A percentile compares a stretch with the other conserved stretches of the same genome.
phyloP scores from a whole-genome alignment of 2,329 filamentous ascomycete genomes.

The Colletotrichum euphorbiae region DNA sequence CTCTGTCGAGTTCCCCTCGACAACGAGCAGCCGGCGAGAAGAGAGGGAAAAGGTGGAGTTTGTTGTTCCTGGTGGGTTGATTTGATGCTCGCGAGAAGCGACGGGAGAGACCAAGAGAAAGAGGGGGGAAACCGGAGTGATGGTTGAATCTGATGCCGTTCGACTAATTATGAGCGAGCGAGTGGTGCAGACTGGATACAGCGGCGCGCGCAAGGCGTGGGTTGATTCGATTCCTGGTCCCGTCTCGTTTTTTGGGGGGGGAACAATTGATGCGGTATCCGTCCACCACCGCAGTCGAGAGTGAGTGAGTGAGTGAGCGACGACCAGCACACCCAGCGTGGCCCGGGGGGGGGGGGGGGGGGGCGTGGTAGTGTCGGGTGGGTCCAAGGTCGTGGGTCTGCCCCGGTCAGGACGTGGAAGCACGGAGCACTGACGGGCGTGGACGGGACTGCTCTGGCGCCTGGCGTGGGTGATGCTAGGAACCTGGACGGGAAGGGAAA shows the following conservation, averaged over 20 bases:
- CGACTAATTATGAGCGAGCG: conserved; percentile 22
- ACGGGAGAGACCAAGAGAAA: background rate
- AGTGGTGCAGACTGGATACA: background rate
- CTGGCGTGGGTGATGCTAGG: background rate
- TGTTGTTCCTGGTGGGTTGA: conserved; percentile 23
- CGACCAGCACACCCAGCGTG: no score
- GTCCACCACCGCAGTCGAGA: background rate
- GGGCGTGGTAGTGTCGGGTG: no score
- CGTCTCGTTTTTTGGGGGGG: background rate
- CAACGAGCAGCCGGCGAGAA: conserved; percentile 20
- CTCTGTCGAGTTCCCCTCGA: conserved; percentile 25
- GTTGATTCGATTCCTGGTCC: conserved; percentile 7
- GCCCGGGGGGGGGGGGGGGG: no score
- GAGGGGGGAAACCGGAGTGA: conserved; percentile 1
- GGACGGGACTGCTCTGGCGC: background rate
- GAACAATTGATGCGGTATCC: background rate
- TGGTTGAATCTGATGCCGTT: background rate
- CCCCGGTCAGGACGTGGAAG: no score
- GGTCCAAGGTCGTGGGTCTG: no score
- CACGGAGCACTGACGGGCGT: no score
- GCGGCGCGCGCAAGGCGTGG: background rate
- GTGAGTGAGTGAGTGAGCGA: no score
- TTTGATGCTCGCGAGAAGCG: conserved; percentile 15
- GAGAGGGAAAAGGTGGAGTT: conserved; percentile 19
- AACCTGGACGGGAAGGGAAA: background rate